A percentile compares a stretch with the other conserved stretches of the same genome.
Conservation (phyloP, 306 rosid species). For the Pyrus betulifolia region DNA sequence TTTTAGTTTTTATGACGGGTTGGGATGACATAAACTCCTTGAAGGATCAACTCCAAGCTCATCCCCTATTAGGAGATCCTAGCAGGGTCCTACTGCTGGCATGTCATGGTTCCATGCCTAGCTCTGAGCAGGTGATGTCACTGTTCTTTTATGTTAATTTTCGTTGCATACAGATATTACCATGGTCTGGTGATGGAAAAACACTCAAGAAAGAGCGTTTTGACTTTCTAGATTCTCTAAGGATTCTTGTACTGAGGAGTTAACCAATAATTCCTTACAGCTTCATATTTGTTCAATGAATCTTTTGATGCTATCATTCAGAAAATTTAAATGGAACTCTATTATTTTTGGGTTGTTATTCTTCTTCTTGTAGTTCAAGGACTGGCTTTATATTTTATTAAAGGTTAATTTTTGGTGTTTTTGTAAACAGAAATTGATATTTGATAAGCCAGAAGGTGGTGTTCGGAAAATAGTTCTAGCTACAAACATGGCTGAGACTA, state of each 20-base stretch:
- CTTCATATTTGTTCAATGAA: not conserved
- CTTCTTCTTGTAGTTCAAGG: not conserved
- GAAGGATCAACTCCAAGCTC: slow-evolving; percentile 49
- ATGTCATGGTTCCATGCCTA: slow-evolving; percentile 62
- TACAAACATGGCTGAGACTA: slow-evolving; percentile 63
- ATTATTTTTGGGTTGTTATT: not conserved
- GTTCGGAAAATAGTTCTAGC: slow-evolving; percentile 56
- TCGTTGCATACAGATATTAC: not conserved
- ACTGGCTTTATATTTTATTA: not conserved
- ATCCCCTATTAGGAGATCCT: slow-evolving; percentile 52
- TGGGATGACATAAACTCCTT: slow-evolving; percentile 58
- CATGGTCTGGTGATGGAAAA: not conserved
- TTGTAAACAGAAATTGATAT: slow-evolving; percentile 41
- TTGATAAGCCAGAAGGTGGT: slow-evolving; percentile 47
- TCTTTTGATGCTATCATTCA: not conserved
- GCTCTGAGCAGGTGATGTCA: slow-evolving; percentile 41
- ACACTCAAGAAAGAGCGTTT: not conserved
- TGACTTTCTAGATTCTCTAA: not conserved
- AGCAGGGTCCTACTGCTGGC: slow-evolving; percentile 48
- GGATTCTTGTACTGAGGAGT: not conserved
- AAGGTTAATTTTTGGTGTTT: not conserved
- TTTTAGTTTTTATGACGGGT: slow-evolving; percentile 57
- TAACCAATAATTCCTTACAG: not conserved
- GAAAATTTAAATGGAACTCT: not conserved
- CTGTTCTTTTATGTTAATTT: not conserved